Percentiles rank a stretch among this genome's conserved stretches.
Conservation (phyloP, 257 asterid species). For the Solanum pimpinellifolium region DNA sequence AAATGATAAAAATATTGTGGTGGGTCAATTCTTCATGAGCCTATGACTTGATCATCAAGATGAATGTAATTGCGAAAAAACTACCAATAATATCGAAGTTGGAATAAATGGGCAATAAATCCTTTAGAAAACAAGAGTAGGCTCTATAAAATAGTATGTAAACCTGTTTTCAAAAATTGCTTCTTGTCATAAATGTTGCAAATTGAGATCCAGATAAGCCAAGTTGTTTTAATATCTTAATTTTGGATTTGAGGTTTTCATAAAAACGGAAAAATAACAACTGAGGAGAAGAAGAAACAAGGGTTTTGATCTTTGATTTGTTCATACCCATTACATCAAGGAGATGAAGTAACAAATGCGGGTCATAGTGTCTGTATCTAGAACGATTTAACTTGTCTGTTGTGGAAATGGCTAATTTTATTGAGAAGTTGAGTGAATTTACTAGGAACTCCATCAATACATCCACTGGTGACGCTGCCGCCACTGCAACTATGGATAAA, state of each 20-base stretch:
- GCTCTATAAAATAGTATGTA: neutral
- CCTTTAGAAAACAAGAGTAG: conserved; percentile 1
- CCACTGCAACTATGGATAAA: neutral
- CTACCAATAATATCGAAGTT: neutral
- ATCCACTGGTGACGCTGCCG: neutral
- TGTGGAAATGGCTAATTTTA: neutral
- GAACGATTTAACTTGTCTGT: neutral
- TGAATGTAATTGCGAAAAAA: neutral
- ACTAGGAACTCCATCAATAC: neutral
- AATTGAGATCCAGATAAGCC: conserved; percentile 4
- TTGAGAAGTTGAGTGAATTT: neutral
- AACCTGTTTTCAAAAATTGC: neutral
- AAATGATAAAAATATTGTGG: too few relatives aligned
- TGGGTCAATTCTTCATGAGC: neutral
- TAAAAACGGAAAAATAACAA: neutral
- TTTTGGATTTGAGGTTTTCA: conserved; percentile 6
- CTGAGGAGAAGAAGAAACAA: neutral
- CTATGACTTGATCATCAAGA: neutral
- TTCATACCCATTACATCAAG: neutral
- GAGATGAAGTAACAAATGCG: neutral
- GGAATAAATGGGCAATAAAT: neutral
- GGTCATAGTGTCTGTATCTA: neutral
- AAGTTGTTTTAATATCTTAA: neutral
- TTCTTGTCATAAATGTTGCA: neutral
- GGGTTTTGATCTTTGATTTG: conserved; percentile 4